Conservation (phyloP, 1,284 basidiomycete species). For the Ceratobasidium sp. region DNA sequence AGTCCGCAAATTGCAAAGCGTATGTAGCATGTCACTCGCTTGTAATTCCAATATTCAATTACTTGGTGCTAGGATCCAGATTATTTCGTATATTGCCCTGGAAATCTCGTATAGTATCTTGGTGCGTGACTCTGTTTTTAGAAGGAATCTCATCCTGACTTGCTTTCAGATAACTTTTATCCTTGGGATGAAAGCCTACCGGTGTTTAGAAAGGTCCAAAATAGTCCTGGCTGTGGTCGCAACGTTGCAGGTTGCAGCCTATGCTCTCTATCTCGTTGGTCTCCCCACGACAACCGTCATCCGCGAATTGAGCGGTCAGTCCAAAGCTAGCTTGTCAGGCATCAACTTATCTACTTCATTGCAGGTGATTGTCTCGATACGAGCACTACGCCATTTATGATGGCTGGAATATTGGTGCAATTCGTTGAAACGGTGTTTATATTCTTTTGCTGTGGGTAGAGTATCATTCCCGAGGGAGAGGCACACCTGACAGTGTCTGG, state of each 20-base stretch:
- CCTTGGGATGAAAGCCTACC: constrained; percentile 68
- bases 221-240: constrained; percentile 53
- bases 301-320: constrained; percentile 58
- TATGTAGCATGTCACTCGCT: constrained; percentile 49
- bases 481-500: not conserved
- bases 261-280: constrained; percentile 55
- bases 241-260: constrained; percentile 55
- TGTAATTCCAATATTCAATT: constrained; percentile 44
- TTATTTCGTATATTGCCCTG: constrained; percentile 52
- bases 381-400: constrained; percentile 53
- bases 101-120: constrained; percentile 57
- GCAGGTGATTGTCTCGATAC: constrained; percentile 54
- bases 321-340: not conserved
- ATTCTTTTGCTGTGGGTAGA: constrained; percentile 62
- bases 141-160: not conserved
- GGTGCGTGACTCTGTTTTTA: constrained; percentile 50
- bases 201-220: constrained; percentile 64
- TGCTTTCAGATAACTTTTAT: constrained; percentile 63
- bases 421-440: constrained; percentile 64
- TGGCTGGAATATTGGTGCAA: constrained; percentile 58
- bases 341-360: constrained; percentile 42
- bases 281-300: constrained; percentile 52
- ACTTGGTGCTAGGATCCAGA: constrained; percentile 51
- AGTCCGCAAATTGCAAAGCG: constrained; percentile 52
- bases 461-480: constrained; percentile 1